phyloP scores from a whole-genome alignment of 345 rosid species.

The Alliaria petiolata region DNA sequence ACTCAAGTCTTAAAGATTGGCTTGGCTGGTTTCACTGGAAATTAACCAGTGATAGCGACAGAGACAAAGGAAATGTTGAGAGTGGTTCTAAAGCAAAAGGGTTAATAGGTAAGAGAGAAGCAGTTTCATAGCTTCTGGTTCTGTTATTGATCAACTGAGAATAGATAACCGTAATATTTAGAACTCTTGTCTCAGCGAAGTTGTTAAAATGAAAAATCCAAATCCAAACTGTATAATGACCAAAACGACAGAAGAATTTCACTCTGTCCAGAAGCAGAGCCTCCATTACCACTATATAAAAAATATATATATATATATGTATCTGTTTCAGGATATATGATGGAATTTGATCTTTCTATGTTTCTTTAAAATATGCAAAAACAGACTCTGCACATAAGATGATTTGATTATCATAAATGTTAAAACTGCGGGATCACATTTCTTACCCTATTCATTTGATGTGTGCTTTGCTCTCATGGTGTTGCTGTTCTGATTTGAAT shows the following conservation, averaged over 20 bases:
- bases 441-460: conserved; percentile 7
- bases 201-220: neutral
- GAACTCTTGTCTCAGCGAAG: neutral
- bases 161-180: neutral
- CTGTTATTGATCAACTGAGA: neutral
- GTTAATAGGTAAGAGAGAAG: neutral
- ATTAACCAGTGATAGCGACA: neutral
- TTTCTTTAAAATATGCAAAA: neutral
- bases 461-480: neutral
- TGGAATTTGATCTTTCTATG: neutral
- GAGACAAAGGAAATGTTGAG: neutral
- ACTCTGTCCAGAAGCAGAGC: conserved; percentile 5
- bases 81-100: neutral
- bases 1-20: neutral
- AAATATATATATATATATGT: neutral
- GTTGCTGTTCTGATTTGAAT: conserved; percentile 4
- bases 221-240: conserved; percentile 9
- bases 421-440: conserved; percentile 3
- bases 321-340: conserved; percentile 8
- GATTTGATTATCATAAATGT: conserved; percentile 1
- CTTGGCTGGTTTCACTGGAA: neutral
- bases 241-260: neutral
- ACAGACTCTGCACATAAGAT: conserved; percentile 26
- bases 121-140: neutral
- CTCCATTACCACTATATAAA: neutral